Evolutionary conservation across 805 yeast species (phyloP).

Genomic region (Candida piceae): DNA sequence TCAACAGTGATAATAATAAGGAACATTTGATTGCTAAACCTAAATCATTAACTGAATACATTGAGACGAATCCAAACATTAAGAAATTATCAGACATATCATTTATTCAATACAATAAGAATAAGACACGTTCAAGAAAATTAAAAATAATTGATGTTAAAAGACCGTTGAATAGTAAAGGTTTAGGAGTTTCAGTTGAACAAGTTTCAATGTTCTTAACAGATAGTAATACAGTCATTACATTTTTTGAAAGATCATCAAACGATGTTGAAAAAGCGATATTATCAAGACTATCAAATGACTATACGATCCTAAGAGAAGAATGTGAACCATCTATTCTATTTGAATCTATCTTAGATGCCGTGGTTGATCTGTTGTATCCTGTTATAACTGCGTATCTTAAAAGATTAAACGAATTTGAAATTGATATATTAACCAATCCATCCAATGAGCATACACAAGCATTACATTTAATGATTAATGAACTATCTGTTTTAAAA

Average conservation of each 20-base stretch:
- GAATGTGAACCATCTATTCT: slow-evolving; percentile 48
- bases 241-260: slow-evolving; percentile 55
- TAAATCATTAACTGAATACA: slow-evolving; percentile 15
- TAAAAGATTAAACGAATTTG: slow-evolving; percentile 42
- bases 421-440: slow-evolving; percentile 43
- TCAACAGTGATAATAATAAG: neutral
- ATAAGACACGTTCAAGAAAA: slow-evolving; percentile 14
- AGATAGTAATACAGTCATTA: slow-evolving; percentile 41
- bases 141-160: slow-evolving; percentile 33
- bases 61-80: slow-evolving; percentile 23
- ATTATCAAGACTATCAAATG: slow-evolving; percentile 40
- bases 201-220: slow-evolving; percentile 49
- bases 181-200: slow-evolving; percentile 46
- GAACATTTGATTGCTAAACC: neutral
- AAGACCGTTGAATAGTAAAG: slow-evolving; percentile 40
- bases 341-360: slow-evolving; percentile 50
- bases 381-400: slow-evolving; percentile 53
- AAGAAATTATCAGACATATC: slow-evolving; percentile 32
- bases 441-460: slow-evolving; percentile 49
- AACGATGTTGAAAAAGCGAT: slow-evolving; percentile 49
- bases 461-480: slow-evolving; percentile 47
- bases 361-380: slow-evolving; percentile 46
- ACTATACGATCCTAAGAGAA: slow-evolving; percentile 43
- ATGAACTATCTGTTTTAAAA: slow-evolving; percentile 45
- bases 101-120: slow-evolving; percentile 11